A percentile compares a stretch with the other conserved stretches of the same genome.
Evolutionary conservation across 2,329 filamentous ascomycete species (phyloP).

Genomic region (Penicillium concentricum): DNA sequence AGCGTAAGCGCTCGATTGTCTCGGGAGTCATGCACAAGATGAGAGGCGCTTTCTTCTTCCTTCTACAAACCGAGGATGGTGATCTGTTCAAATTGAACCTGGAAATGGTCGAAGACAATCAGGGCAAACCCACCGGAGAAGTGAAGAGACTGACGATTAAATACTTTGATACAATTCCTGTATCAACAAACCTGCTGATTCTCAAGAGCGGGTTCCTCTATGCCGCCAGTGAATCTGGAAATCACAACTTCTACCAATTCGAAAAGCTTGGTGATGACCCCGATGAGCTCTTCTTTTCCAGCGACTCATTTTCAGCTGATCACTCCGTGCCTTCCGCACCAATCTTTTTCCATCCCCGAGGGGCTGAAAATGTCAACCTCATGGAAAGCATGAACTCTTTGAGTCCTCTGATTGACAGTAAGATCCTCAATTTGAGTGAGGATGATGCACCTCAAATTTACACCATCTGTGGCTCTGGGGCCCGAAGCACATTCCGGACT

Average conservation of each 20-base stretch:
- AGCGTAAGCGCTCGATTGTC: slow-evolving; percentile 82
- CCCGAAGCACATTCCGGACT: slow-evolving; percentile 84
- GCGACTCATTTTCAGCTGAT: slow-evolving; percentile 78
- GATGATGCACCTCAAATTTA: slow-evolving; percentile 98
- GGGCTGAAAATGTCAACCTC: slow-evolving; percentile 76
- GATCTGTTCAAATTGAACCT: slow-evolving; percentile 96
- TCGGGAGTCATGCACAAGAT: slow-evolving; percentile 97
- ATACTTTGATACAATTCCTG: slow-evolving; percentile 94
- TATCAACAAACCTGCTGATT: slow-evolving; percentile 84
- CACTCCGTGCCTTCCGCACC: slow-evolving; percentile 69
- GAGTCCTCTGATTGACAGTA: slow-evolving; percentile 88
- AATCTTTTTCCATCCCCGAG: slow-evolving; percentile 80
- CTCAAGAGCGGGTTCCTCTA: slow-evolving; percentile 95
- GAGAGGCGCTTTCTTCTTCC: slow-evolving; percentile 94
- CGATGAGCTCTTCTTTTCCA: slow-evolving; percentile 80
- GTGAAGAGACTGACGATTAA: slow-evolving; percentile 86
- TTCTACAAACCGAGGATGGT: slow-evolving; percentile 95
- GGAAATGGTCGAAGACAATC: slow-evolving; percentile 79
- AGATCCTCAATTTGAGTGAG: slow-evolving; percentile 83
- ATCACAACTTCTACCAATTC: slow-evolving; percentile 94
- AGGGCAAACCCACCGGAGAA: slow-evolving; percentile 75
- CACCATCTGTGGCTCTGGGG: slow-evolving; percentile 82
- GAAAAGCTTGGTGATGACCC: slow-evolving; percentile 96
- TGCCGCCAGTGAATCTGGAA: slow-evolving; percentile 86
- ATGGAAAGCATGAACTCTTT: slow-evolving; percentile 84